Base-by-base conservation (phyloP, 169 alveolate species). In the Cardiosporidium cionae region DNA sequence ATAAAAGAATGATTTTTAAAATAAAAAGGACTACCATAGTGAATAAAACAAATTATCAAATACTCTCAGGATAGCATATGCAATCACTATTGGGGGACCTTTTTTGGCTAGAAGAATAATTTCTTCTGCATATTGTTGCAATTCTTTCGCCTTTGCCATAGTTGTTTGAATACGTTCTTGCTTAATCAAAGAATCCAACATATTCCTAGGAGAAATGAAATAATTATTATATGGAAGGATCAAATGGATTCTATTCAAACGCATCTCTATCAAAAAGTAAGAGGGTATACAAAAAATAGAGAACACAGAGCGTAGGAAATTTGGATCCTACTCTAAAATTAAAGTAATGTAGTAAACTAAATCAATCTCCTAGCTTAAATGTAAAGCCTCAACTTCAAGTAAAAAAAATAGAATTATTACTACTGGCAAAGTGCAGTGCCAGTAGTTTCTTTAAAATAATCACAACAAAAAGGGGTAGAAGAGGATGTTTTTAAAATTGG, bases 71-170 rank as follows among this genome's bases (percentile, higher is more conserved):
- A 9, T 7, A 58, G 28, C 44, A 62, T 62, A n/a, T 5, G 6
- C 5, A 34, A 25, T 9, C 68, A 62, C 28, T 28, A 4, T 5
- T 29, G 25, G 65, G 70, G 32, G 72, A 83, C 93, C 86, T 63
- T 78, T 80, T 70, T 89, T 90, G 1, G 95, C 94, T 33, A 86
- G 87, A 68, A 74, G 86, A 0, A 90, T 76, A 68, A 90, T 72
- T 68, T 90, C 95, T 66, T 90, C 95, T 7, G 92, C 92, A 70
- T 87, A 90, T 54, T 90, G 94, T 81, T 90, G 95, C 32, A 90
- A 78, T 71, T 90, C 95, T 70, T 89, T 89, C 6, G 93, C 93
- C 31, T 88, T 78, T 0, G 94, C 84, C 33, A 90, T 74, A 0
- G 95, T 89, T 31, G 87, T 67, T 74, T 90, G 93, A 28, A 90